These are phyloP conservation scores for Mixia osmundae DNA, from an alignment of 1,284 basidiomycete species.

Conservation along the genomic window DNA sequence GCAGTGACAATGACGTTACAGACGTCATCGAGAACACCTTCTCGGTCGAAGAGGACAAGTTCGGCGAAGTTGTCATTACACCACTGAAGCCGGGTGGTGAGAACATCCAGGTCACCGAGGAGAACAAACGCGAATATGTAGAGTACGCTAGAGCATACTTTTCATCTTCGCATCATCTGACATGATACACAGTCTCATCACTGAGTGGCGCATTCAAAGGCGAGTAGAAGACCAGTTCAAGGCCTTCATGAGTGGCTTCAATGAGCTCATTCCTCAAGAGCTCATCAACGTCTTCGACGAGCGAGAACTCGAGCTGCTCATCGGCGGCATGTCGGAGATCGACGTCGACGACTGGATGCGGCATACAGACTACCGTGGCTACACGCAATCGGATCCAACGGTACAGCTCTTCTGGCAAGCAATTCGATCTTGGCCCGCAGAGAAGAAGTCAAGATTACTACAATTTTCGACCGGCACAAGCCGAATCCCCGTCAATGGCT, in stretches of 20 bases:
- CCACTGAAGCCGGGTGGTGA: constrained; percentile 74
- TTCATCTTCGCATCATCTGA: constrained; percentile 3
- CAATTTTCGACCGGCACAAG: constrained; percentile 97
- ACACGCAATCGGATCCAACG: constrained; percentile 21
- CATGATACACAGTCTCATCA: constrained; percentile 33
- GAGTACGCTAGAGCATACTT: constrained; percentile 28
- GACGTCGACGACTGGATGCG: constrained; percentile 45
- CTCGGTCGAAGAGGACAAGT: constrained; percentile 80
- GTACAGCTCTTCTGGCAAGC: constrained; percentile 99
- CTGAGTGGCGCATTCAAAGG: constrained; percentile 78
- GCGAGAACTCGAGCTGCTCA: constrained; percentile 81
- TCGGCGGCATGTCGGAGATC: constrained; percentile 97
- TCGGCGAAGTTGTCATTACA: constrained; percentile 84
- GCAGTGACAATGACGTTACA: constrained; percentile 76
- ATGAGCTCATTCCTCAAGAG: constrained; percentile 84
- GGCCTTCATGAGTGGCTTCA: constrained; percentile 84
- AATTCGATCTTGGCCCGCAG: constrained; percentile 81
- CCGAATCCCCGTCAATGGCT: constrained; percentile 92
- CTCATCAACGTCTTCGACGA: constrained; percentile 95
- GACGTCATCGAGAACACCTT: constrained; percentile 90
- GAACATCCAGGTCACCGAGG: constrained; percentile 69
- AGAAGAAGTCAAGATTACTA: constrained; percentile 75
- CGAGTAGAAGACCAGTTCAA: constrained; percentile 89
- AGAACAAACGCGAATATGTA: constrained; percentile 98
- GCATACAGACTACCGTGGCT: constrained; percentile 36